These are phyloP conservation scores for Lodderomyces orthopsilosis DNA, from an alignment of 1,139 yeast species.

Conservation along the genomic window DNA sequence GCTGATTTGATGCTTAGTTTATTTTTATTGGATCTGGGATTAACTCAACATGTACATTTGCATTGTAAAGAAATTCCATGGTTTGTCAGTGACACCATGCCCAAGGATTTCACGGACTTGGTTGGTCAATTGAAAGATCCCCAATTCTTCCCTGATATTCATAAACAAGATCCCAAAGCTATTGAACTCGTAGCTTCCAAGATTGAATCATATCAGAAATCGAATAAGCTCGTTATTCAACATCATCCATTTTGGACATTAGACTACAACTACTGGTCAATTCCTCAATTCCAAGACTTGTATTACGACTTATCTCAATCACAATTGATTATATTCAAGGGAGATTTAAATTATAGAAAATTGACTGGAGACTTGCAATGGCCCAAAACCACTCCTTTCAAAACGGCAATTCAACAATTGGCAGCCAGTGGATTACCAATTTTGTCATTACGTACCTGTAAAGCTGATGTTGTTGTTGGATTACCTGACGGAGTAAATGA, in stretches of 20 bases:
- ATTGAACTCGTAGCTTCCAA: slow-evolving; percentile 45
- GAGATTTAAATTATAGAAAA: slow-evolving; percentile 94
- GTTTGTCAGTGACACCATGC: slow-evolving; percentile 96
- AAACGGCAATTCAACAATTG: slow-evolving; percentile 65
- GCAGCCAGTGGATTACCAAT: slow-evolving; percentile 60
- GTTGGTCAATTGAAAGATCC: slow-evolving; percentile 56
- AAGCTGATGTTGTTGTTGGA: slow-evolving; percentile 96
- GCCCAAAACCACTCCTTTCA: slow-evolving; percentile 78
- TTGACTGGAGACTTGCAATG: slow-evolving; percentile 87
- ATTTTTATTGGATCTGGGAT: slow-evolving; percentile 68
- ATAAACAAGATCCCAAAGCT: slow-evolving; percentile 24
- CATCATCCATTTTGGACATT: slow-evolving; percentile 87
- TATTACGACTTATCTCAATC: slow-evolving; percentile 53
- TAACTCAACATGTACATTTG: slow-evolving; percentile 62
- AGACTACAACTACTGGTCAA: slow-evolving; percentile 66
- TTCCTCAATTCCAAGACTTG: slow-evolving; percentile 46
- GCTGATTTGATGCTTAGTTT: slow-evolving; percentile 79
- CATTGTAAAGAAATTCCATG: slow-evolving; percentile 94
- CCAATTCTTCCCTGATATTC: slow-evolving; percentile 49
- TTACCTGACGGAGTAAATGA: slow-evolving; percentile 71
- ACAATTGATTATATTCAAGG: slow-evolving; percentile 79
- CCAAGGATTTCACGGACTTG: slow-evolving; percentile 67
- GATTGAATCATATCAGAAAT: slow-evolving; percentile 45
- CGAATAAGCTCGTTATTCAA: slow-evolving; percentile 53
- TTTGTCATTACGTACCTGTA: slow-evolving; percentile 83